Evolutionary conservation across 805 yeast genomes (phyloP).

Genomic region (Candida argentea): DNA sequence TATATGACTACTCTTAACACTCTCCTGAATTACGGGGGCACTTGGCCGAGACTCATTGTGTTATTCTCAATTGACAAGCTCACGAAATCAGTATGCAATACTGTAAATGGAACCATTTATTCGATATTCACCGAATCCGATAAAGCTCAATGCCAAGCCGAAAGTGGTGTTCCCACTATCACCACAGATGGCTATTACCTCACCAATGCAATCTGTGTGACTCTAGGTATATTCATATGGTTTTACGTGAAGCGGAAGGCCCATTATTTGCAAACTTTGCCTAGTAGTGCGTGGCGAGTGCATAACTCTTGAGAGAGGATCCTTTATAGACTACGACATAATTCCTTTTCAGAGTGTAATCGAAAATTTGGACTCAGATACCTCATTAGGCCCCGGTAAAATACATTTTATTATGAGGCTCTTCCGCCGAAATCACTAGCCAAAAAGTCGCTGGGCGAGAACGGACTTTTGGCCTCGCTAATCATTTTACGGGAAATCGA

Average conservation of each 20-base stretch:
- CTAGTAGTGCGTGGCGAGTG: slow-evolving; percentile 71
- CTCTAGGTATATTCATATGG: slow-evolving; percentile 55
- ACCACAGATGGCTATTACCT: slow-evolving; percentile 75
- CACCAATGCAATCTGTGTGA: slow-evolving; percentile 64
- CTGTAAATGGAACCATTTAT: slow-evolving; percentile 7
- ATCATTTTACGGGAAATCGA: slow-evolving; percentile 26
- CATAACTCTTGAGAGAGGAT: slow-evolving; percentile 5
- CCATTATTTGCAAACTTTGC: slow-evolving; percentile 56
- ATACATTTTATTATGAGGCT: too few relatives aligned
- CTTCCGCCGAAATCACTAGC: slow-evolving; percentile 22
- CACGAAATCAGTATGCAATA: slow-evolving; percentile 53
- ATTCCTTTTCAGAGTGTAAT: too few relatives aligned
- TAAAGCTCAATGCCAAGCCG: slow-evolving; percentile 39
- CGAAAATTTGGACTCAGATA: too few relatives aligned
- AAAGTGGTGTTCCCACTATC: slow-evolving; percentile 47
- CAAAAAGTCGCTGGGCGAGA: slow-evolving; percentile 32
- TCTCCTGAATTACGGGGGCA: slow-evolving; percentile 87
- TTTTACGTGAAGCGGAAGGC: slow-evolving; percentile 60
- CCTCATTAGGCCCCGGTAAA: too few relatives aligned
- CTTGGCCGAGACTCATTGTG: slow-evolving; percentile 89
- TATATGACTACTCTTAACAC: slow-evolving; percentile 96
- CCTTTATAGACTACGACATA: not conserved
- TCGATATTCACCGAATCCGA: slow-evolving; percentile 19
- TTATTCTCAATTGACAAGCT: slow-evolving; percentile 71
- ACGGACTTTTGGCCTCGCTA: slow-evolving; percentile 26